Base-by-base conservation (phyloP, 176 grass and related monocot genomes). In the Phoenix roebelenii region DNA sequence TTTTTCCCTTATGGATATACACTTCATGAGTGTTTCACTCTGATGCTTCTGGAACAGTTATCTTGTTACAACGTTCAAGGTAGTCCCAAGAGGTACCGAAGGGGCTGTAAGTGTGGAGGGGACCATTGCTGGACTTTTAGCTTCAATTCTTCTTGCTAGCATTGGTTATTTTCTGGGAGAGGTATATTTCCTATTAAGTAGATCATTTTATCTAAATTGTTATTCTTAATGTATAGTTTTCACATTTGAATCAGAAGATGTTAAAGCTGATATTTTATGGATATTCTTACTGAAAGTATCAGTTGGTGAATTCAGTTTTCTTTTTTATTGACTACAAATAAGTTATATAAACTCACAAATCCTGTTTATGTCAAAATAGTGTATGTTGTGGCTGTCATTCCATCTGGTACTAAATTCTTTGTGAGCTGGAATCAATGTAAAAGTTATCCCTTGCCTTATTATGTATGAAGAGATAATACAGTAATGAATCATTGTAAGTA, bases 101-200 rank as follows among this genome's bases (percentile, higher is more conserved):
- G 93, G 84, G 59, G 93, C 93, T 57, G 56, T 97, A 62, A 97
- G 93, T 72, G 3, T 88, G 23, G 93, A 97, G 72, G 93, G 87
- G 65, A 91, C 93, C 16, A 19, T 97, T 77, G 78, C 84, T 66
- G 93, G 93, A 72, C 61, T 97, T 61, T 48, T 78, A 54, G 93
- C 87, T 64, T 72, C 93, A 20, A 23, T 71, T 51, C 18, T 97
- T 78, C 81, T 97, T n/a, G 49, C 81, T 56, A 58, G 69, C 77
- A 23, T 80, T 71, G 87, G 77, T 80, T 85, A 85, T 80, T 64
- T 74, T 82, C 59, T 97, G 24, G 76, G 81, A 23, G 72, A 97
- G 92, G 92, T 97, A 59, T 12, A 49, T 61, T 73, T 67, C 55
- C 20, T 39, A 9, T 69, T 54, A 20, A 50, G 16, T 49, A 49